Base-by-base conservation (phyloP, 768 basidiomycete species). In the Pulveroboletus sp. region DNA sequence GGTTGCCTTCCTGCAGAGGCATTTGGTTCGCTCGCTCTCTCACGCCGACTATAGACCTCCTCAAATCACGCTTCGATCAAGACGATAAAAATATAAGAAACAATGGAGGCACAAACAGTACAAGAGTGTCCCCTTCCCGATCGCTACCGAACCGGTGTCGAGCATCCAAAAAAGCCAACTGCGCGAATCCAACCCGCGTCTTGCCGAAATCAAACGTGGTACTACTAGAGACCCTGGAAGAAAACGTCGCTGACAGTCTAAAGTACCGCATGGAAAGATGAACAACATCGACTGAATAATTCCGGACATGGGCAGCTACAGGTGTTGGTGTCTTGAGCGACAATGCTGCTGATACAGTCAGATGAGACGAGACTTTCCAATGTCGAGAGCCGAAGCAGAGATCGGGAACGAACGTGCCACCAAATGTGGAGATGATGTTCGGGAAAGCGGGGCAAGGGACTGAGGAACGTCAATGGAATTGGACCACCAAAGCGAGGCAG, bases 191-290 rank as follows among this genome's bases (percentile, higher is more conserved):
- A 9, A 75, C 72, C 22, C 46, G 59, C 1, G 34, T 53, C 29
- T 69, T 68, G 1, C 63, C 66, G 22, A 71, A 53, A 45, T 76
- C 71, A 52, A 76, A 76, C 2, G 55, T 54, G 12, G 73, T 71
- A 50, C n/a, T n/a, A n/a, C n/a, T 74, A 79, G 29, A 73, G 70
- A n/a, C 67, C 67, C 43, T 61, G 63, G 45, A 77, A 58, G 71
- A 78, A 75, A 23, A 68, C 62, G 14, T 68, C 68, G 2, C 70
- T 68, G 7, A 70, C 23, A 24, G 68, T 50, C 69, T 68, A 71
- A 41, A 65, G 58, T 4, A 45, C 50, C 57, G n/a, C 1, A 7
- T 16, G 7, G 19, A 12, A 9, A 17, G 4, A 17, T 20, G 17
- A 11, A 36, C 26, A 41, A 26, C 23, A 30, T 10, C 40, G 32